Evolutionary conservation across 1,284 basidiomycete species (phyloP).

Genomic region (Fomes fomentarius): DNA sequence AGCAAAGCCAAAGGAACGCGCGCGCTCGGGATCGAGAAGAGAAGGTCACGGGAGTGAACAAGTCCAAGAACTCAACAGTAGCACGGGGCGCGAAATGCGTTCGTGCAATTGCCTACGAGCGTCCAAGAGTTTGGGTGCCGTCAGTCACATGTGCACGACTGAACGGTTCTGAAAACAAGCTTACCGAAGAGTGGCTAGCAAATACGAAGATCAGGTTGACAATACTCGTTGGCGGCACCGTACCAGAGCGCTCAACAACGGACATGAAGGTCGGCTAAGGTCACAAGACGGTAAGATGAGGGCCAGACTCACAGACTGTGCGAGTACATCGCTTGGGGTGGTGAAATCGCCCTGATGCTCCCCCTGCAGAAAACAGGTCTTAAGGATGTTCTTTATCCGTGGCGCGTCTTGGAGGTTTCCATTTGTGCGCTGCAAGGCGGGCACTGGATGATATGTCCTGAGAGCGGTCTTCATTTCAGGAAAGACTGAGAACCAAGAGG

Average conservation of each 20-base stretch:
- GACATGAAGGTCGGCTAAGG: constrained; percentile 19
- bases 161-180: constrained; percentile 22
- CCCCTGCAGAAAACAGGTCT: constrained; percentile 32
- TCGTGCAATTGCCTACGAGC: constrained; percentile 52
- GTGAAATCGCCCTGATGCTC: constrained; percentile 29
- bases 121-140: background rate
- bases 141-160: constrained; percentile 15
- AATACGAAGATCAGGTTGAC: constrained; percentile 65
- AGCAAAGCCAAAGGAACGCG: constrained; percentile 80
- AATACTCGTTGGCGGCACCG: constrained; percentile 62
- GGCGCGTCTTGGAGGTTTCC: constrained; percentile 74
- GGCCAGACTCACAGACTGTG: constrained; percentile 28
- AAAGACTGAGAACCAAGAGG: constrained; percentile 49
- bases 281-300: constrained; percentile 12
- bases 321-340: constrained; percentile 33
- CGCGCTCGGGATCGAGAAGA: constrained; percentile 65
- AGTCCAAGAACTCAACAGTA: constrained; percentile 61
- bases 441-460: constrained; percentile 73
- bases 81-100: constrained; percentile 54
- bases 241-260: constrained; percentile 45
- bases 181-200: constrained; percentile 56
- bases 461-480: constrained; percentile 74
- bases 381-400: constrained; percentile 54
- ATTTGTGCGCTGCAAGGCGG: constrained; percentile 65
- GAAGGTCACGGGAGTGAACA: constrained; percentile 64